phyloP scores from a whole-genome alignment of 2,329 filamentous ascomycete genomes.

The Tolypocladium capitatum region DNA sequence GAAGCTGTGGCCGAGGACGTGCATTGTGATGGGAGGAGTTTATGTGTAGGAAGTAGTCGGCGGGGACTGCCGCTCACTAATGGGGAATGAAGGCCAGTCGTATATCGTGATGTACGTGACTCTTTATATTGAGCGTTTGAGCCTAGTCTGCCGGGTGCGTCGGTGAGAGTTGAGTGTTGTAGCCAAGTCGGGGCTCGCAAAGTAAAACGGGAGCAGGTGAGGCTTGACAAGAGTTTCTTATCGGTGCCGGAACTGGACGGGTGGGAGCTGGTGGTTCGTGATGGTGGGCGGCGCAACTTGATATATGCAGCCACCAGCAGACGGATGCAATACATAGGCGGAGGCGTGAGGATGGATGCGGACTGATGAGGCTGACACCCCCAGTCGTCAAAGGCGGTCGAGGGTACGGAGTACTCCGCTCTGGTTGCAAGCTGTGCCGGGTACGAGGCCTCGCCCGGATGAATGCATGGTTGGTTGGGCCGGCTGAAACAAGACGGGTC shows the following conservation, averaged over 20 bases:
- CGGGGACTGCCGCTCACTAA: not conserved
- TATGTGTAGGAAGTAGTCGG: not conserved
- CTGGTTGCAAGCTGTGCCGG: too few species aligned
- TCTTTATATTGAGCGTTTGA: not conserved
- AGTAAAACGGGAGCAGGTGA: not conserved
- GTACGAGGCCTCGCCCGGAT: not conserved
- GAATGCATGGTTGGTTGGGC: not conserved
- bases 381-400: too few species aligned
- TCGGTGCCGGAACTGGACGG: not conserved
- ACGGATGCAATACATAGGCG: not conserved
- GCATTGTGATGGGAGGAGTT: slow-evolving; percentile 18
- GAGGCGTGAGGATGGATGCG: not conserved
- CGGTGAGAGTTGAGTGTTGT: not conserved
- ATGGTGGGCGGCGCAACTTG: not conserved
- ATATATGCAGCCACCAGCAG: not conserved
- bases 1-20: slow-evolving; percentile 23
- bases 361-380: not conserved
- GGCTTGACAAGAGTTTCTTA: too few species aligned
- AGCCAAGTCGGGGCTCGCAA: not conserved
- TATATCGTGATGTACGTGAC: not conserved
- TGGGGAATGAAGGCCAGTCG: not conserved
- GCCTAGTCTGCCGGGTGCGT: not conserved
- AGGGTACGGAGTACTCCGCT: too few species aligned
- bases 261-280: not conserved
- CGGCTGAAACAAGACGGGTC: not conserved